Base-by-base conservation (phyloP, 2,329 filamentous ascomycete species). In the Trichoderma oligosporum region DNA sequence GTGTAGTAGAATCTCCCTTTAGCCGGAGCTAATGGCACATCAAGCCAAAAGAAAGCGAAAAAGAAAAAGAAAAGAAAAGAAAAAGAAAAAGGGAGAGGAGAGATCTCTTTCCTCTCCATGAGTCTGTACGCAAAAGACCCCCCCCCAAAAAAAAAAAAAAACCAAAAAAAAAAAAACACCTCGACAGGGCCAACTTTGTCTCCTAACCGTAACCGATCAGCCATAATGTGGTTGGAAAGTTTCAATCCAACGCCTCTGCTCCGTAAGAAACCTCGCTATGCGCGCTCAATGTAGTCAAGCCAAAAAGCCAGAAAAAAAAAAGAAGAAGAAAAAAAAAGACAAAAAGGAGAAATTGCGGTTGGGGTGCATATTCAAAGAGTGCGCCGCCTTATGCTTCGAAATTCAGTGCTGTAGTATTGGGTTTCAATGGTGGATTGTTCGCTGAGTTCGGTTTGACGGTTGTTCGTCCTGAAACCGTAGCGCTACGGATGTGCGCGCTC, bases 331-430 rank as follows among this genome's bases (percentile, higher is more conserved):
- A 18, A 16, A 46, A 45, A 22, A 12, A 14, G n/a, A 11, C 18
- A 33, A 27, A 7, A 42, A n/a, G 48, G 49, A 41, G 24, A 41
- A n/a, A n/a, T n/a, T n/a, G n/a, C n/a, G n/a, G n/a, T n/a, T n/a
- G n/a, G n/a, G n/a, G n/a, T n/a, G n/a, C n/a, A n/a, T n/a, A n/a
- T n/a, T n/a, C n/a, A n/a, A 25, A 27, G 12, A 31, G 4, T 44
- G 11, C 16, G 35, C 5, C 42, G 38, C 29, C 27, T 29, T 47
- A 58, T 45, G 35, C 44, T 44, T 49, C 42, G 3, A 54, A 60
- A 44, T 35, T 59, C 85, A 2, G 88, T 89, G 67, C 91, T 16
- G 58, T 60, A 22, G 49, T 94, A 69, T 94, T 95, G 46, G 89
- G 85, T 31, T 84, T 79, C 59, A 80, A 78, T n/a, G 87, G 76